A percentile compares a stretch with the other conserved stretches of the same genome.
Conservation (phyloP, 2,329 filamentous ascomycete genomes). For the Claviceps humidiphila region DNA sequence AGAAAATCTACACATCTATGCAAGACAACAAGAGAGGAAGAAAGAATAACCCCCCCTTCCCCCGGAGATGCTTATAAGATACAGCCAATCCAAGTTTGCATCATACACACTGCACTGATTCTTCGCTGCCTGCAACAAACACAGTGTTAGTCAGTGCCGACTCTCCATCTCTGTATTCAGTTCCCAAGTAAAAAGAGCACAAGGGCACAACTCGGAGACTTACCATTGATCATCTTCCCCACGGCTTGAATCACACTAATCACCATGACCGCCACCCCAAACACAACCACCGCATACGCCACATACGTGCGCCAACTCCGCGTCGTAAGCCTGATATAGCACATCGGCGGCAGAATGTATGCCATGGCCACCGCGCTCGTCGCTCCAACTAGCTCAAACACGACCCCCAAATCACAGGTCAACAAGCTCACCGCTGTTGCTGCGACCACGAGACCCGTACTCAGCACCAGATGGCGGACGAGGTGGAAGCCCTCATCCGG, state of each 20-base stretch:
- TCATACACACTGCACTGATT: slow-evolving; percentile 6
- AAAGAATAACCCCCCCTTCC: not conserved
- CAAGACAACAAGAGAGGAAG: no score
- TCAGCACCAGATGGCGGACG: slow-evolving; percentile 76
- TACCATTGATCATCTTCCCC: slow-evolving; percentile 44
- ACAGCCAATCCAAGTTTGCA: no score
- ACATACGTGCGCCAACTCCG: slow-evolving; percentile 61
- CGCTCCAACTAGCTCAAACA: slow-evolving; percentile 92
- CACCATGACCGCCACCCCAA: slow-evolving; percentile 68
- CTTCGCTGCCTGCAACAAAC: slow-evolving; percentile 6
- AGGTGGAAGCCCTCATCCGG: slow-evolving; percentile 63
- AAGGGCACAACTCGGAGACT: no score
- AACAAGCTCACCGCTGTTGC: slow-evolving; percentile 68
- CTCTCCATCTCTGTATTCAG: no score
- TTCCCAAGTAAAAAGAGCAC: no score
- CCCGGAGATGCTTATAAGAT: no score
- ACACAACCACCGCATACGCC: slow-evolving; percentile 58
- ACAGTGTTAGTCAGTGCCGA: not conserved
- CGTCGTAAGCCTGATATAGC: slow-evolving; percentile 85
- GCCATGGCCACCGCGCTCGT: slow-evolving; percentile 89
- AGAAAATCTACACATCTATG: no score
- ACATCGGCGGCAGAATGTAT: slow-evolving; percentile 88
- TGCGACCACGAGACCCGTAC: slow-evolving; percentile 63
- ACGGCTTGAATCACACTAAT: slow-evolving; percentile 66
- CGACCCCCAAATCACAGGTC: slow-evolving; percentile 85